Percentiles rank a stretch among this genome's conserved stretches.
These are phyloP conservation scores for Yamadazyma endophytica DNA, from an alignment of 805 yeast species.

Conservation along the genomic window DNA sequence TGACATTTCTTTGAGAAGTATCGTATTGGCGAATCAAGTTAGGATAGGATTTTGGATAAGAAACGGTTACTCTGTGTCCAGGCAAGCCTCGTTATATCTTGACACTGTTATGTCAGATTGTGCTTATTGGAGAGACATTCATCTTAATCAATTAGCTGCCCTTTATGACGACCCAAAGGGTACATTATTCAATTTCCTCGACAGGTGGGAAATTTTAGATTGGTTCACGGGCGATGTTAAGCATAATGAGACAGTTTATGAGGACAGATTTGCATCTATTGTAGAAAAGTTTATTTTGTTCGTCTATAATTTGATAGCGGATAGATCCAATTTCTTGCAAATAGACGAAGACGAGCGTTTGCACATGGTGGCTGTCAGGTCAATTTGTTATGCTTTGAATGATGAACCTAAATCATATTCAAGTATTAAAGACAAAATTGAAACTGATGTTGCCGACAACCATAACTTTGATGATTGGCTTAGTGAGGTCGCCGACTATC, in stretches of 20 bases:
- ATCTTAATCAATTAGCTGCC: constrained; percentile 41
- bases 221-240: constrained; percentile 42
- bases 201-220: constrained; percentile 54
- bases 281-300: constrained; percentile 40
- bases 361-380: constrained; percentile 26
- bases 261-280: constrained; percentile 45
- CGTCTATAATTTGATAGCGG: constrained; percentile 42
- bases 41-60: constrained; percentile 69
- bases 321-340: constrained; percentile 24
- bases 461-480: constrained; percentile 47
- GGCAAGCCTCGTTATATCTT: constrained; percentile 48
- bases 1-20: constrained; percentile 55
- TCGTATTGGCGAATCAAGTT: constrained; percentile 60
- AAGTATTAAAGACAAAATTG: constrained; percentile 29
- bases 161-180: constrained; percentile 34
- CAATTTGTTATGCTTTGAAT: constrained; percentile 49
- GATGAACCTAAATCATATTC: constrained; percentile 54
- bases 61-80: constrained; percentile 55
- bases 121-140: constrained; percentile 41
- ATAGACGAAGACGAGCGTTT: constrained; percentile 22
- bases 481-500: constrained; percentile 57
- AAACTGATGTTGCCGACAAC: constrained; percentile 27
- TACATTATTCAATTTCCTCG: constrained; percentile 35
- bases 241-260: constrained; percentile 37
- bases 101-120: constrained; percentile 38